Evolutionary conservation across 208 protist genomes (phyloP).

Genomic region (Leptomonas seymouri): DNA sequence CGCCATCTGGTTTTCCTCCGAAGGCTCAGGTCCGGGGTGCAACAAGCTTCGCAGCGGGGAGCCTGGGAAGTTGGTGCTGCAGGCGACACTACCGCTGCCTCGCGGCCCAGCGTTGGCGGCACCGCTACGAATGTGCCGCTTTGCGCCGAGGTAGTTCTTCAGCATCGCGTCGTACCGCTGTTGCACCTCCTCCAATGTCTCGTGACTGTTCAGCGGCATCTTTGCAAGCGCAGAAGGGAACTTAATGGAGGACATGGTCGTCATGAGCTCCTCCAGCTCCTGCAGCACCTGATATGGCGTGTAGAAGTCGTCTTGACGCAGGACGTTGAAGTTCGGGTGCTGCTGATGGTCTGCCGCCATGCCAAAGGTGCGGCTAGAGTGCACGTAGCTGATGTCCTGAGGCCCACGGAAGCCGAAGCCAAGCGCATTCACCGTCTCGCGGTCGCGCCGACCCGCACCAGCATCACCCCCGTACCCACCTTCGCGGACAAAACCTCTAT

Average conservation of each 20-base stretch:
- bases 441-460: not conserved
- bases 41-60: constrained; percentile 7
- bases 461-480: not conserved
- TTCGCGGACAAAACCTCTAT: constrained; percentile 4
- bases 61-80: not conserved
- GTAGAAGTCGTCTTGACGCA: constrained; percentile 42
- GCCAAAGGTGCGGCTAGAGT: constrained; percentile 12
- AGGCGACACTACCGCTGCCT: not conserved
- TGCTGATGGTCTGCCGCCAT: constrained; percentile 23
- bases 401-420: constrained; percentile 6
- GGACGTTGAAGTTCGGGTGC: constrained; percentile 23
- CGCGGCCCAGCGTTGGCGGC: not conserved
- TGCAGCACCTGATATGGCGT: constrained; percentile 46
- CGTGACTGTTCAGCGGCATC: constrained; percentile 49
- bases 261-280: constrained; percentile 47
- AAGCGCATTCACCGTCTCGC: not conserved
- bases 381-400: constrained; percentile 15
- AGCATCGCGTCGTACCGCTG: constrained; percentile 50
- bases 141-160: constrained; percentile 45
- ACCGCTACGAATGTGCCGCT: constrained; percentile 27
- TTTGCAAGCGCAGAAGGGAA: constrained; percentile 35
- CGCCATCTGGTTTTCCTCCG: constrained; percentile 18
- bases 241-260: constrained; percentile 19
- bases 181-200: constrained; percentile 52
- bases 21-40: not conserved